Evolutionary conservation across 257 asterid species (phyloP).

Genomic region (Mentha longifolia): DNA sequence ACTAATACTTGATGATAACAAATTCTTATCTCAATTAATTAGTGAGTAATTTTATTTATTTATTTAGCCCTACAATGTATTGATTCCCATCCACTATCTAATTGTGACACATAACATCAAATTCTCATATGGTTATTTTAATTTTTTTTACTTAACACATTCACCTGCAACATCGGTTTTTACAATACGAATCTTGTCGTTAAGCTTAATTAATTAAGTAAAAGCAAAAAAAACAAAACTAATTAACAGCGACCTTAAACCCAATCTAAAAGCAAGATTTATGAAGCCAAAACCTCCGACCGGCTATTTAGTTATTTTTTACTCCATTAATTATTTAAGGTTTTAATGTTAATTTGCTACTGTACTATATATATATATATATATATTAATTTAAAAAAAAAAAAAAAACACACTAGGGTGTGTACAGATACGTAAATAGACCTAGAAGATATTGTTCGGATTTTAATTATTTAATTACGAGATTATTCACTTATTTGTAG

Average conservation of each 20-base stretch:
- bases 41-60: too few relatives aligned
- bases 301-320: constrained; percentile 33
- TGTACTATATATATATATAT: neutral
- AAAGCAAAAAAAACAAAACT: neutral
- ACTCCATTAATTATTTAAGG: neutral
- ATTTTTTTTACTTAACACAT: neutral
- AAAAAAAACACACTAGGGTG: too few relatives aligned
- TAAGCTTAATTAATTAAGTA: constrained; percentile 18
- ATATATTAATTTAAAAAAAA: too few relatives aligned
- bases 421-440: neutral
- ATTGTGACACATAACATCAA: neutral
- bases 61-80: too few relatives aligned
- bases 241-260: constrained; percentile 23
- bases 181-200: constrained; percentile 26
- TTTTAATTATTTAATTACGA: neutral
- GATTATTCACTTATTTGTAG: neutral
- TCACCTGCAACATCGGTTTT: constrained; percentile 28
- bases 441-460: neutral
- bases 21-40: too few relatives aligned
- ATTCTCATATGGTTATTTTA: neutral
- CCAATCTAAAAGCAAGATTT: constrained; percentile 18
- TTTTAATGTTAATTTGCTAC: neutral
- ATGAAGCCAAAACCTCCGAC: constrained; percentile 31
- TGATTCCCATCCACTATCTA: neutral
- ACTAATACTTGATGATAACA: neutral